Conservation (phyloP, 441 rosid genomes). For the Erodium moschatum region DNA sequence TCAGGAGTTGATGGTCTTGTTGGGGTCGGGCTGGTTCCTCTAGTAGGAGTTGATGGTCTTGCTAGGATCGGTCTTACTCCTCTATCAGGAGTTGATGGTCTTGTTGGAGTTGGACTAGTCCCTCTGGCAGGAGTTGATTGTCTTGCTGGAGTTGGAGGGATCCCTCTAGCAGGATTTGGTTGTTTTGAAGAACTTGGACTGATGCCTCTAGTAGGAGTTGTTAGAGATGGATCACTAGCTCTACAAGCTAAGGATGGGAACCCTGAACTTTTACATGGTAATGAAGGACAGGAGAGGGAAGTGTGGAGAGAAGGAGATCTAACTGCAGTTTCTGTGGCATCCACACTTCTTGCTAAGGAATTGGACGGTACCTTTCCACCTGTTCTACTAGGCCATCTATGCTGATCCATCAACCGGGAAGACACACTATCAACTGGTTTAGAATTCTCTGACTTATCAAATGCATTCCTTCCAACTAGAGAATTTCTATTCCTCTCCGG, state of each 20-base stretch:
- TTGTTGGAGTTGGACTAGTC: too few relatives aligned
- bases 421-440: slow-evolving; percentile 64
- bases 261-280: slow-evolving; percentile 47
- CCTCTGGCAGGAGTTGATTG: not conserved
- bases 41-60: too few relatives aligned
- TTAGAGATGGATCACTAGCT: slow-evolving; percentile 58
- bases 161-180: not conserved
- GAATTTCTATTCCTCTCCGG: slow-evolving; percentile 80
- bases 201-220: not conserved
- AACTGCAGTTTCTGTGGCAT: slow-evolving; percentile 40
- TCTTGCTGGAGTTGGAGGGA: not conserved
- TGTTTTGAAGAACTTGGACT: not conserved
- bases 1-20: too few relatives aligned
- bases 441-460: slow-evolving; percentile 80
- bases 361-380: slow-evolving; percentile 49
- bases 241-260: slow-evolving; percentile 35
- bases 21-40: too few relatives aligned
- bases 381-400: slow-evolving; percentile 77
- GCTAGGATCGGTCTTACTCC: too few relatives aligned
- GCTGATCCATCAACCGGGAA: slow-evolving; percentile 71
- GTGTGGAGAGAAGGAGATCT: slow-evolving; percentile 41
- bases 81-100: not conserved
- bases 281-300: slow-evolving; percentile 34
- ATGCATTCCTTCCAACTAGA: slow-evolving; percentile 59
- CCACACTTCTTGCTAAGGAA: slow-evolving; percentile 45